A percentile compares a stretch with the other conserved stretches of the same genome.
Evolutionary conservation across 179 eudicot genomes (phyloP).

Genomic region (Heliamphora pulchella): DNA sequence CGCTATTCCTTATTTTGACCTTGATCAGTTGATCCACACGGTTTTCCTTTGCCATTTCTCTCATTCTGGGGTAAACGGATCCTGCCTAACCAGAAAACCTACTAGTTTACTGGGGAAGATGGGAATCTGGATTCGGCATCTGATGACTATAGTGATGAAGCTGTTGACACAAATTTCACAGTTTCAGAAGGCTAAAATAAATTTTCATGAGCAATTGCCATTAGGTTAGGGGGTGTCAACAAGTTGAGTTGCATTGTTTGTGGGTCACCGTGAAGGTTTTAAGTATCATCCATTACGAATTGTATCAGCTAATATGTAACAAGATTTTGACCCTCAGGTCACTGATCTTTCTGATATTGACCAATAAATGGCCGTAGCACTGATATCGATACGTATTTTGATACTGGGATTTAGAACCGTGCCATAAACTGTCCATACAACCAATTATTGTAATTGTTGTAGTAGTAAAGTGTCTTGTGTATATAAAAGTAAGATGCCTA

Average conservation of each 20-base stretch:
- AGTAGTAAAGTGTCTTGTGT: too few relatives aligned
- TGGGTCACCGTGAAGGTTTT: not conserved
- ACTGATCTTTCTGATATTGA: too few relatives aligned
- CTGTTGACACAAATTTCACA: not conserved
- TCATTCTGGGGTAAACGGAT: not conserved
- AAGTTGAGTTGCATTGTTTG: not conserved
- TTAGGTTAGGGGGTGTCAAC: not conserved
- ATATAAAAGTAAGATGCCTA: too few relatives aligned
- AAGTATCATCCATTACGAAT: too few relatives aligned
- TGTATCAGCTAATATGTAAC: too few relatives aligned
- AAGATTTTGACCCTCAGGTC: too few relatives aligned
- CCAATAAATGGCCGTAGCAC: too few relatives aligned
- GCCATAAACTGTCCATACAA: too few relatives aligned
- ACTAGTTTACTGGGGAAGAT: not conserved
- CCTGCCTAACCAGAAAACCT: not conserved
- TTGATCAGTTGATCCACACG: not conserved
- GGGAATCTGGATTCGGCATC: not conserved
- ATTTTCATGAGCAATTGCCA: not conserved
- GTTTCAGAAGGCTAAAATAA: not conserved
- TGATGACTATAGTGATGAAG: not conserved
- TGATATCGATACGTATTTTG: too few relatives aligned
- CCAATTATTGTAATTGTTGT: too few relatives aligned
- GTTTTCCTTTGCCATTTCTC: not conserved
- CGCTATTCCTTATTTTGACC: not conserved
- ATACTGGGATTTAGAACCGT: too few relatives aligned